A percentile compares a stretch with the other conserved stretches of the same genome.
phyloP scores from a whole-genome alignment of 441 rosid species.

The Adansonia grandidieri region DNA sequence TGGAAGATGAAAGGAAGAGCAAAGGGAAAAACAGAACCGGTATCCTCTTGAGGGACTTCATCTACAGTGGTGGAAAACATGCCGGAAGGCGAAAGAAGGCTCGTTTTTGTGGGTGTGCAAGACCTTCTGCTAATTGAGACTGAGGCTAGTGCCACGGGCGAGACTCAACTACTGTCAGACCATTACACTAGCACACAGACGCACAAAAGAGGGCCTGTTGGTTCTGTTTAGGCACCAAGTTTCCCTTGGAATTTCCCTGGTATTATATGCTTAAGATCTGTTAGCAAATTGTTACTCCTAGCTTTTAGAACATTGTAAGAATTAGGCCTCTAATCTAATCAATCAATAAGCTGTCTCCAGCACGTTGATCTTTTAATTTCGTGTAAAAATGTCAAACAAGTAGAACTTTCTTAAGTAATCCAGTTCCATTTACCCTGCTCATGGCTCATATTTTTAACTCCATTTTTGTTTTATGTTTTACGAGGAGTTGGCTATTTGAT shows the following conservation, averaged over 20 bases:
- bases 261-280: conserved; percentile 24
- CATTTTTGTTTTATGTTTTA: background rate
- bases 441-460: background rate
- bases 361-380: background rate
- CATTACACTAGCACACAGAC: background rate
- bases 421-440: background rate
- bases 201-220: conserved; percentile 29
- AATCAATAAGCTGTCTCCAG: conserved; percentile 28
- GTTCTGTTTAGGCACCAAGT: conserved; percentile 20
- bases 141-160: conserved; percentile 8
- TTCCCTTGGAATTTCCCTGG: conserved; percentile 21
- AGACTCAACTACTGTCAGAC: too few relatives aligned
- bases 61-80: conserved; percentile 61
- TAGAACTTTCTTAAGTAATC: background rate
- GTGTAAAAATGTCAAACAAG: background rate
- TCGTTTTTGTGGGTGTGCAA: conserved; percentile 74
- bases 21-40: conserved; percentile 54
- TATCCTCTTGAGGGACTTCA: conserved; percentile 68
- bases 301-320: conserved; percentile 30
- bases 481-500: background rate
- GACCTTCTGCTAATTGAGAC: conserved; percentile 43
- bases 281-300: conserved; percentile 29
- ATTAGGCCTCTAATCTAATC: conserved; percentile 30
- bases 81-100: conserved; percentile 58
- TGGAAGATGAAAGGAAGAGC: conserved; percentile 69